Conservation (phyloP, 2,329 filamentous ascomycete genomes). For the Diaporthe citriasiana region DNA sequence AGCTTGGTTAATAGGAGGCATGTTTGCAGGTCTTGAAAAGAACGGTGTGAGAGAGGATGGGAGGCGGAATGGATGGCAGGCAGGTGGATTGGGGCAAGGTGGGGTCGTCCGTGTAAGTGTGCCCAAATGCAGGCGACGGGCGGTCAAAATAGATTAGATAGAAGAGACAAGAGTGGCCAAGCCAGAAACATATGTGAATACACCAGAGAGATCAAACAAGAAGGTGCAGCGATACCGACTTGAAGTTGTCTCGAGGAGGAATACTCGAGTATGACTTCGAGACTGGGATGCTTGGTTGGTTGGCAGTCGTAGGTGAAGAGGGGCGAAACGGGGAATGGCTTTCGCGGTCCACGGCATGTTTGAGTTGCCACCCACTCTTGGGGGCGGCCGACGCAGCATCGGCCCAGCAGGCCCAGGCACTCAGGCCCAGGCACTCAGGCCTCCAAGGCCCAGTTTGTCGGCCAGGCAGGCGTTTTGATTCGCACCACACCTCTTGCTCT, state of each 20-base stretch:
- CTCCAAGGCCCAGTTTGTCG: slow-evolving; percentile 28
- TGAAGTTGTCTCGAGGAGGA: slow-evolving; percentile 20
- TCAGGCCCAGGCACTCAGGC: slow-evolving; percentile 14
- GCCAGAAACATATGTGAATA: background rate
- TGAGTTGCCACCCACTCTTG: slow-evolving; percentile 20
- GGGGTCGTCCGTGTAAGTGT: slow-evolving; percentile 40
- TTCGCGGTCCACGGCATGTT: slow-evolving; percentile 22
- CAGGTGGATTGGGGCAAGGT: slow-evolving; percentile 23
- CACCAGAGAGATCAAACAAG: background rate
- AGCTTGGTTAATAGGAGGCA: slow-evolving; percentile 70
- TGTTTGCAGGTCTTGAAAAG: slow-evolving; percentile 47
- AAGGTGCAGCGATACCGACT: background rate
- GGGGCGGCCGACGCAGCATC: slow-evolving; percentile 5
- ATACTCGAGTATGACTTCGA: background rate
- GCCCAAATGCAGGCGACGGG: background rate
- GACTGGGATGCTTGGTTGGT: background rate
- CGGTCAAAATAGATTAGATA: background rate
- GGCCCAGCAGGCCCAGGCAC: too few species aligned
- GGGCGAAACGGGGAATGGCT: slow-evolving; percentile 25
- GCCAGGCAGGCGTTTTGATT: slow-evolving; percentile 29
- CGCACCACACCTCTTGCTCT: slow-evolving; percentile 1
- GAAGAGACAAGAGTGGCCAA: background rate
- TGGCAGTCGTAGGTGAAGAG: slow-evolving; percentile 2
- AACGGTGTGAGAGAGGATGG: slow-evolving; percentile 22
- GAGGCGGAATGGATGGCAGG: slow-evolving; percentile 22